Conservation (phyloP, 2,329 filamentous ascomycete genomes). For the Lizonia empirigonia region DNA sequence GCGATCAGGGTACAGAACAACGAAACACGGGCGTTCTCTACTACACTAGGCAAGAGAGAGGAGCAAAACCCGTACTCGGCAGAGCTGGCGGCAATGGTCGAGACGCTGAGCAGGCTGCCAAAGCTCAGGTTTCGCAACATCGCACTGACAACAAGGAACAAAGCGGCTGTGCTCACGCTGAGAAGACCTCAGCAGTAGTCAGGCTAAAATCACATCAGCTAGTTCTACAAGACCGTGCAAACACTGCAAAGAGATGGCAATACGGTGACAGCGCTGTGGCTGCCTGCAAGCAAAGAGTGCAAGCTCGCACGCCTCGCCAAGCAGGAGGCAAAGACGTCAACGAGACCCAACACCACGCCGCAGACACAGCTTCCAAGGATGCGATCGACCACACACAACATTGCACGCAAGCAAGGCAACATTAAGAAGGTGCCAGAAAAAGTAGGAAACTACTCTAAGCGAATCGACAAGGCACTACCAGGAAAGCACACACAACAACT, state of each 20-base stretch:
- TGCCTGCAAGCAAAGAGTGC: constrained; percentile 18
- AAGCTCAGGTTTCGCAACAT: too few relatives aligned
- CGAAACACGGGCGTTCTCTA: constrained; percentile 14
- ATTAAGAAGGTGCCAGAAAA: constrained; percentile 13
- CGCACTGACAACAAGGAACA: too few relatives aligned
- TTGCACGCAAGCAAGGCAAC: constrained; percentile 13
- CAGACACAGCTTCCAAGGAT: constrained; percentile 14
- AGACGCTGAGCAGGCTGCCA: too few relatives aligned
- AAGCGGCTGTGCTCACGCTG: constrained; percentile 16
- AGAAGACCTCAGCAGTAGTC: constrained; percentile 16
- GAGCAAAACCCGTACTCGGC: neutral
- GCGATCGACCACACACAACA: constrained; percentile 13
- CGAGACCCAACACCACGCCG: constrained; percentile 4
- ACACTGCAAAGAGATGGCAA: constrained; percentile 13
- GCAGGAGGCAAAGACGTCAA: constrained; percentile 12
- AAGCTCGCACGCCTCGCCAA: constrained; percentile 14
- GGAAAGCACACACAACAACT: constrained; percentile 16
- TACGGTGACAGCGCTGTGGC: constrained; percentile 14
- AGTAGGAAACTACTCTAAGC: constrained; percentile 11
- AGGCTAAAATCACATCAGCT: constrained; percentile 11
- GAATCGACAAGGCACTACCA: constrained; percentile 14
- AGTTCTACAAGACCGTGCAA: constrained; percentile 10
- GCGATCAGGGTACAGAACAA: too few relatives aligned
- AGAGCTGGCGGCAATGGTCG: neutral
- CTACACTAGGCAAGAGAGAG: neutral